phyloP scores from a whole-genome alignment of 177 flowering plant species.

The Vitis hybrid region DNA sequence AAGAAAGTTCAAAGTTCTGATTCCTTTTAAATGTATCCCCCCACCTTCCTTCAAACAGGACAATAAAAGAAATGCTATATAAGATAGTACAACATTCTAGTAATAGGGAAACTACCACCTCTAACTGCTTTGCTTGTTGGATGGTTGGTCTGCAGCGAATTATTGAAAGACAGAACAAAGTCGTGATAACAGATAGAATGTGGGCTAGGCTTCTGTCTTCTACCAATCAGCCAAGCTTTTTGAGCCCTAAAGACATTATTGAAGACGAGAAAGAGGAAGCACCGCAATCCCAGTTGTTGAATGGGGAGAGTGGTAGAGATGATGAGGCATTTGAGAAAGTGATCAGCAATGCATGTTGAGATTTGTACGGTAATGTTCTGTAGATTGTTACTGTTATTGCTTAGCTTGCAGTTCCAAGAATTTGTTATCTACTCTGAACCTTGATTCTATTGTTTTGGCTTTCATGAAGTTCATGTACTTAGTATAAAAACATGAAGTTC shows the following conservation, averaged over 20 bases:
- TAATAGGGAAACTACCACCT: too few species aligned
- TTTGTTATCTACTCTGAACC: too few species aligned
- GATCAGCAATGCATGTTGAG: constrained; percentile 2
- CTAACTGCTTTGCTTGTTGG: too few species aligned
- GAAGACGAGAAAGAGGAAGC: constrained; percentile 40
- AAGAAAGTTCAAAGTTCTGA: too few species aligned
- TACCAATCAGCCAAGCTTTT: constrained; percentile 91
- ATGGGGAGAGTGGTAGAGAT: constrained; percentile 11
- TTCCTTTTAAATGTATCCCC: too few species aligned
- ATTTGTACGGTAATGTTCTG: neutral
- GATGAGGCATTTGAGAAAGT: neutral
- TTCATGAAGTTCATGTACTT: too few species aligned
- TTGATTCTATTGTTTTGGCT: too few species aligned
- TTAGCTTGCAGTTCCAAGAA: neutral
- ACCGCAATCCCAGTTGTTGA: constrained; percentile 22
- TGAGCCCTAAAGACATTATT: constrained; percentile 37
- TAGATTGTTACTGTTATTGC: neutral
- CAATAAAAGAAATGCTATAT: too few species aligned
- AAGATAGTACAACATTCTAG: too few species aligned
- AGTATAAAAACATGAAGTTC: too few species aligned
- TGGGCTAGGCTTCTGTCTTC: constrained; percentile 96
- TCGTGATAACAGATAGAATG: constrained; percentile 92
- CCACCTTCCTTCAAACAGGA: too few species aligned
- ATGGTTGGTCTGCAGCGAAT: constrained; percentile 59
- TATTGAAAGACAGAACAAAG: constrained; percentile 67